Conservation (phyloP, 2,329 filamentous ascomycete species). For the Pseudogymnoascus pannorum region DNA sequence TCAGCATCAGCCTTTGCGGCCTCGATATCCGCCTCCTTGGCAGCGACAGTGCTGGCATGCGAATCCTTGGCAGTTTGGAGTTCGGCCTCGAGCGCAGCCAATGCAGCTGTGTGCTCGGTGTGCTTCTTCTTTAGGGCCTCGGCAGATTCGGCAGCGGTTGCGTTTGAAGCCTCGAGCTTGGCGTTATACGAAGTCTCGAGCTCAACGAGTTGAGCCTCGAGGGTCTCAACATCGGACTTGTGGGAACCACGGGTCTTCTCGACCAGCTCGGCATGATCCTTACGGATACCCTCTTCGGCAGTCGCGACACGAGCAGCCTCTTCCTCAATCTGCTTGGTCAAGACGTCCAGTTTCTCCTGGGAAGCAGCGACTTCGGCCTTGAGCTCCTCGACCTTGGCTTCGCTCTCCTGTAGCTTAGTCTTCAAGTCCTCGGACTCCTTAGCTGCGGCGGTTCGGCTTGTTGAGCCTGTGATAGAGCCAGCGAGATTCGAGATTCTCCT, state of each 20-base stretch:
- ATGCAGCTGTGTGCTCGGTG: slow-evolving; percentile 30
- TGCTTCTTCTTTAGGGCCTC: slow-evolving; percentile 41
- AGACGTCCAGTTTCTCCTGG: slow-evolving; percentile 47
- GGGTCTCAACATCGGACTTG: slow-evolving; percentile 39
- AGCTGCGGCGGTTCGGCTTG: slow-evolving; percentile 30
- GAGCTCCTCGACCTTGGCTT: slow-evolving; percentile 49
- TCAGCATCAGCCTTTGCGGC: slow-evolving; percentile 37
- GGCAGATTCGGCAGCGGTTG: slow-evolving; percentile 31
- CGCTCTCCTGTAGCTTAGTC: slow-evolving; percentile 49
- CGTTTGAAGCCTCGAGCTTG: slow-evolving; percentile 22
- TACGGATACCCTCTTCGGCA: slow-evolving; percentile 35
- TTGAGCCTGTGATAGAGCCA: slow-evolving; percentile 31
- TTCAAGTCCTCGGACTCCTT: slow-evolving; percentile 56
- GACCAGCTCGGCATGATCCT: slow-evolving; percentile 40
- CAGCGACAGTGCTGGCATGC: slow-evolving; percentile 29
- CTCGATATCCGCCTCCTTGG: slow-evolving; percentile 24
- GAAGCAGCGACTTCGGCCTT: slow-evolving; percentile 49
- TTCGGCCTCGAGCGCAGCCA: slow-evolving; percentile 30
- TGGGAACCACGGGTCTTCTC: slow-evolving; percentile 44
- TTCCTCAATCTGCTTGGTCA: slow-evolving; percentile 44
- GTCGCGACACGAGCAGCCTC: slow-evolving; percentile 32
- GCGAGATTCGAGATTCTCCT: slow-evolving; percentile 51
- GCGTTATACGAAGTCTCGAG: slow-evolving; percentile 20
- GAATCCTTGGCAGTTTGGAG: slow-evolving; percentile 43
- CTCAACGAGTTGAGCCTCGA: slow-evolving; percentile 30